Base-by-base conservation (phyloP, 768 basidiomycete species). In the Russula olivacea region DNA sequence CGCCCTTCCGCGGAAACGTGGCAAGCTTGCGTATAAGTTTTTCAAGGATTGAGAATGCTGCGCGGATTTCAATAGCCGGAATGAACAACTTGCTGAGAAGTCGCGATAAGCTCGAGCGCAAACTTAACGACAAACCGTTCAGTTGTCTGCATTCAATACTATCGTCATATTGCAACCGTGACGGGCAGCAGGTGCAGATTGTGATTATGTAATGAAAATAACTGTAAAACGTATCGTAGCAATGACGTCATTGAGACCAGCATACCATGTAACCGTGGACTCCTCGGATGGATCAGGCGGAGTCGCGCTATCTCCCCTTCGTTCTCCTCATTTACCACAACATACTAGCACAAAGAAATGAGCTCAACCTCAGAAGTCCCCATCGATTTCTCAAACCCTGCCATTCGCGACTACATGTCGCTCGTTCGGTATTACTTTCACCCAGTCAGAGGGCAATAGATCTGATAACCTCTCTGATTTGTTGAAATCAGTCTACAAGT, bases 401-500 rank as follows among this genome's bases (percentile, higher is more conserved):
- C 80, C 2, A 79, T 90, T 11, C 78, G 78, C 43, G 84, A 90
- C 2, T 88, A 85, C 71, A 76, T 90, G 45, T 74, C 85, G 2
- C 84, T 91, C 11, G 76, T 87, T 9, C 75, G 89, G 77, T 81
- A 41, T 2, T 17, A n/a, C 11, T 32, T n/a, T 2, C 4, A 59
- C 36, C 12, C n/a, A n/a, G n/a, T n/a, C n/a, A n/a, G n/a, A n/a
- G n/a, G 2, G 30, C 12, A 4, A 4, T 19, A 8, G 10, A 53
- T 47, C 11, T 7, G 51, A 45, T 19, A 28, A 23, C 40, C 43
- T 61, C 49, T 23, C 19, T 61, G 52, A 61, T 32, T n/a, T 8
- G 36, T 8, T 30, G 43, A 57, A 32, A 61, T 1, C 64, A 82
- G 89, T 52, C 80, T 97, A 4, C 93, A 97, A 72, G 90, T 96